Evolutionary conservation across 78 protist genomes (phyloP), one percentile per base, ranked within the genome.

Genomic region (Acrasis kona): DNA sequence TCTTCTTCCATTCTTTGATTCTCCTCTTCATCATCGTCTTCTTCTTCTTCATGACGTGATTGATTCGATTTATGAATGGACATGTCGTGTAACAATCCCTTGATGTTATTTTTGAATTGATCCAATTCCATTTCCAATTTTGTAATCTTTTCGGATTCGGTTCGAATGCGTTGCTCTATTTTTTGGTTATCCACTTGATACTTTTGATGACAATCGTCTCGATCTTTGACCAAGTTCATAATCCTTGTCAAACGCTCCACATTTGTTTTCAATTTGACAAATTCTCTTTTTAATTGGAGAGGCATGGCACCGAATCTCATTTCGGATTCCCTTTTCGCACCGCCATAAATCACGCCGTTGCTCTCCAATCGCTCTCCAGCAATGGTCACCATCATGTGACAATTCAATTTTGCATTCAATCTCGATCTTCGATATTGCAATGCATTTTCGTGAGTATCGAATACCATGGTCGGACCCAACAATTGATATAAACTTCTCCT

Each of bases 361-460:
- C 64, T 65, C 8, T 74, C 78, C 70, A 74, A 41, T 61, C 64
- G 41, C 7, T 74, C 78, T 7, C 78, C 78, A 70, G 41, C 78
- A 36, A 74, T 29, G 8, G 73, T 41, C 5, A 67, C 41, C 30
- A 74, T 42, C 19, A 5, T 40, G 5, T 65, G 78, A 12, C 8
- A 28, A 8, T 64, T 74, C 5, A 28, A 7, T 12, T 64, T 67
- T 12, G 8, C 5, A 19, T 32, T 5, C 29, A 74, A 7, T 28
- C 41, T 5, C 36, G 5, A 5, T 67, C 8, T 65, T 28, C 78
- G 30, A 40, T 61, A 74, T 5, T 65, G 5, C 41, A 40, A 29
- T 7, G 78, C 78, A 66, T 42, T 42, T 67, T 42, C 68, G 70
- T 41, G 28, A 7, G 68, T 65, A 31, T 74, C 78, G 8, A 74